Conservation (phyloP, 208 protist species). For the Leishmania lainsoni region DNA sequence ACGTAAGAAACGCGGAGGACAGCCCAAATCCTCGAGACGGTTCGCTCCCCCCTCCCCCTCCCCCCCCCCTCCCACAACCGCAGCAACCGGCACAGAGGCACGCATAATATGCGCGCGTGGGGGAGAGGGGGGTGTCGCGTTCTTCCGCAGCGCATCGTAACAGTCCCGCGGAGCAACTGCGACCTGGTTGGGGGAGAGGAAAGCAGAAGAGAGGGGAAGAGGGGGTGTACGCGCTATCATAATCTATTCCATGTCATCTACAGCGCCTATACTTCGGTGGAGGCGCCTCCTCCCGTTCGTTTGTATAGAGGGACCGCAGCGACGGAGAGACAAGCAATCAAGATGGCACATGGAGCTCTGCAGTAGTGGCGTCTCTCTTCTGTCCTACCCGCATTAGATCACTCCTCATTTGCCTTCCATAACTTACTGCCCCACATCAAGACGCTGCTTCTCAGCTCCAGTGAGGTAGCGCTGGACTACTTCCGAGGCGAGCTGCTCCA, state of each 20-base stretch:
- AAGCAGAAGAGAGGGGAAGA: background rate
- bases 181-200: background rate
- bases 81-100: background rate
- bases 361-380: background rate
- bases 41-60: background rate
- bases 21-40: background rate
- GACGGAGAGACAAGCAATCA: background rate
- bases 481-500: conserved; percentile 50
- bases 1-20: background rate
- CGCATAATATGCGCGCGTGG: background rate
- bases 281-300: background rate
- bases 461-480: conserved; percentile 64
- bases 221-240: background rate
- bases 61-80: background rate
- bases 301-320: background rate
- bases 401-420: background rate
- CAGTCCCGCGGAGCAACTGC: background rate
- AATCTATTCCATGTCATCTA: conserved; percentile 1
- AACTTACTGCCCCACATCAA: conserved; percentile 35
- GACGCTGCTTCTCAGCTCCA: conserved; percentile 62
- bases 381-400: background rate
- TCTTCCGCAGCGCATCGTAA: background rate
- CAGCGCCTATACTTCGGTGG: background rate
- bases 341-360: background rate
- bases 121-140: background rate